Percentiles rank a stretch among this genome's conserved stretches.
These are phyloP conservation scores for Ceriops decandra DNA, from an alignment of 345 rosid genomes.

Conservation along the genomic window DNA sequence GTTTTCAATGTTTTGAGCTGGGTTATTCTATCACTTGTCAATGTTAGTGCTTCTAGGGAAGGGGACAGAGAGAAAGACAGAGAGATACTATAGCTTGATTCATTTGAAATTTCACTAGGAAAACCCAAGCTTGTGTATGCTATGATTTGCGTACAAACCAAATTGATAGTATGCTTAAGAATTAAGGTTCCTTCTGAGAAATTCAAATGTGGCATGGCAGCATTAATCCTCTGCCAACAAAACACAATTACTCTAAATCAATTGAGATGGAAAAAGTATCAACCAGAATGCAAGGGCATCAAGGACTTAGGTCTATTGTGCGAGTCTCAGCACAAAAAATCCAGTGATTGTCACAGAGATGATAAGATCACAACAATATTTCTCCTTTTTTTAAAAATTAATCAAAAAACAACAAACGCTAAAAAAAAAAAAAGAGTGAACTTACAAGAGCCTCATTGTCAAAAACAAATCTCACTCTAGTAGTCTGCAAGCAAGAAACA, in stretches of 20 bases:
- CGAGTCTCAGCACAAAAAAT: no score
- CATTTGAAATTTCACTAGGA: neutral
- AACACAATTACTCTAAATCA: no score
- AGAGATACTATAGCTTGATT: neutral
- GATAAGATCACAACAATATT: neutral
- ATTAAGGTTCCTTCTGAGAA: neutral
- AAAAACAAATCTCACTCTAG: constrained; percentile 71
- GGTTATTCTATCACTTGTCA: no score
- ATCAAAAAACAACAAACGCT: neutral
- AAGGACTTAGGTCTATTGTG: neutral
- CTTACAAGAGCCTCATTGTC: constrained; percentile 65
- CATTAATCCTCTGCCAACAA: no score
- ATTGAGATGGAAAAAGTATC: neutral
- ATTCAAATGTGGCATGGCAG: no score
- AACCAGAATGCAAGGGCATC: neutral
- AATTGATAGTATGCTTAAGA: neutral
- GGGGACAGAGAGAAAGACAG: neutral
- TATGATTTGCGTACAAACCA: neutral
- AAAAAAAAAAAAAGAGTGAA: constrained; percentile 8
- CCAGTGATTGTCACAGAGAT: neutral
- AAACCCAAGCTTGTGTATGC: neutral
- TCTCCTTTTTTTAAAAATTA: neutral
- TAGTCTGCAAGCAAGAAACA: constrained; percentile 45
- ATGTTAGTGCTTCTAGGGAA: no score
- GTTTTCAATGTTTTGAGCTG: neutral